Conservation (phyloP, 371 early-diverging fungal species). For the Haplosporangium sp. region DNA sequence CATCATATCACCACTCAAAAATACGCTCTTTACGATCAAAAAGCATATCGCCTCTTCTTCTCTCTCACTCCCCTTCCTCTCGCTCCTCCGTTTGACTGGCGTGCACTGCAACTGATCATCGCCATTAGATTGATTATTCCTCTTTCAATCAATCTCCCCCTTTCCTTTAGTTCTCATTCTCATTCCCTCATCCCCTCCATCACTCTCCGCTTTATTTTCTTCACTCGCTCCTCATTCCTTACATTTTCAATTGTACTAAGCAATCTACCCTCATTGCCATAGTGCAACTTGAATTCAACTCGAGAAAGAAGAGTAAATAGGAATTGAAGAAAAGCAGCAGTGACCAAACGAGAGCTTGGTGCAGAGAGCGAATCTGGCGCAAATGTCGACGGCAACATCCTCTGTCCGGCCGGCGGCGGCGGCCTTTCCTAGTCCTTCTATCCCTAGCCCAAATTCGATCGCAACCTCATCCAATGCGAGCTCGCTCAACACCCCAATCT, state of each 20-base stretch:
- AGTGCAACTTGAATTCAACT: not conserved
- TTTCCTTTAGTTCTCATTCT: no score
- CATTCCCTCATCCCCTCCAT: no score
- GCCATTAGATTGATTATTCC: no score
- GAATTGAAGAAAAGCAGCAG: not conserved
- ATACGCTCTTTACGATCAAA: not conserved
- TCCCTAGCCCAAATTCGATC: constrained; percentile 53
- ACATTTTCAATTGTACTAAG: no score
- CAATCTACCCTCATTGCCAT: no score
- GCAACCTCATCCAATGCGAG: constrained; percentile 35
- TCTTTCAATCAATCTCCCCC: no score
- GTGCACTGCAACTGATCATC: no score
- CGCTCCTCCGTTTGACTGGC: not conserved
- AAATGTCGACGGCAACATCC: constrained; percentile 34
- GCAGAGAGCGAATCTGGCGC: constrained; percentile 3
- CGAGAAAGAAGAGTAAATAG: not conserved
- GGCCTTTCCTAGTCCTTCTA: constrained; percentile 44
- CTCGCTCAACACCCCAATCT: constrained; percentile 47
- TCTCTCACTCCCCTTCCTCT: not conserved
- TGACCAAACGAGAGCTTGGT: not conserved
- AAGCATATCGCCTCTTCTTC: not conserved
- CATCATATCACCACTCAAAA: not conserved
- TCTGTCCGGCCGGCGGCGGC: constrained; percentile 32
- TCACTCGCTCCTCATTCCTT: no score
- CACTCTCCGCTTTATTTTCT: no score